Evolutionary conservation across 2,329 filamentous ascomycete genomes (phyloP), one percentile per base, ranked within the genome.

Genomic region (Ophiostoma quercus): DNA sequence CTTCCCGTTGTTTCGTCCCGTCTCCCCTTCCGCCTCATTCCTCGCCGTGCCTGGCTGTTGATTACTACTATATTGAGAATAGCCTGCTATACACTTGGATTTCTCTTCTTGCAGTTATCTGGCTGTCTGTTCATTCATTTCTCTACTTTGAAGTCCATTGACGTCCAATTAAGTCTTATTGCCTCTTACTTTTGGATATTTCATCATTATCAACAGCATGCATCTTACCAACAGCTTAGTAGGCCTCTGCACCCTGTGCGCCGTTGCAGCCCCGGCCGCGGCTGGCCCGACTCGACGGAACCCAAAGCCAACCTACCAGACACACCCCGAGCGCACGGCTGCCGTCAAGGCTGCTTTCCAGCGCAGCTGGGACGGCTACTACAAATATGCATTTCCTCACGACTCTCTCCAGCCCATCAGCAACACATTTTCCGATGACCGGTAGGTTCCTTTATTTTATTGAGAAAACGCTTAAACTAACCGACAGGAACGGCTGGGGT

Each of bases 401-500:
- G 92, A 96, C 77, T 91, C 92, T 63, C 80, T 96, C 11, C 83
- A 82, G 72, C 92, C 92, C 0, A 82, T 91, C 16, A 85, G 84
- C 57, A 91, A 92, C 74, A 79, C 79, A 0, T 89, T 80, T 71
- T 82, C 82, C 29, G 88, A 96, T 77, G 90, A 91, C 69, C 85
- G 90, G 91, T 92, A 66, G 19, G 43, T 14, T 12, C 32, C 25
- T 65, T 22, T 14, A 19, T 41, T 6, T 39, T 5, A 11, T 12
- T 39, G 8, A 6, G 22, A 12, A 5, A 9, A 9, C 9, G 11
- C n/a, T n/a, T 60, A 22, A 3, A 4, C 16, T 39, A 4, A 62
- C 57, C 9, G 8, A 29, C 71, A 94, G 91, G 72, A 94, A 94
- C 76, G 89, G 87, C 69, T 96, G 92, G 92, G 92, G 92, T 32